A percentile compares a stretch with the other conserved stretches of the same genome.
Conservation (phyloP, 768 basidiomycete genomes). For the Amanita phalloides region DNA sequence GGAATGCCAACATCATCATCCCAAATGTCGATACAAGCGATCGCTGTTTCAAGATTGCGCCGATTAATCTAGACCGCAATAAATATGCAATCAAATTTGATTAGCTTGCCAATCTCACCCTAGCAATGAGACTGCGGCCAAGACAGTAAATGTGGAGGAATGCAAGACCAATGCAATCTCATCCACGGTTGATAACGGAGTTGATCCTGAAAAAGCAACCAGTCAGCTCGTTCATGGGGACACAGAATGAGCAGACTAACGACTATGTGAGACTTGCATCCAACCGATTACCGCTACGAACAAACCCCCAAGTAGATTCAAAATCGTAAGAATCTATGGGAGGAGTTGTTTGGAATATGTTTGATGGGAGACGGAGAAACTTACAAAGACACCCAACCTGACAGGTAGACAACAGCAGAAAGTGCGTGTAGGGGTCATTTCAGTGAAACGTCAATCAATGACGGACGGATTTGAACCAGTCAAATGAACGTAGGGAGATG, state of each 20-base stretch:
- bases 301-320: conserved; percentile 34
- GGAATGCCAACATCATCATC: conserved; percentile 30
- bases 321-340: conserved; percentile 20
- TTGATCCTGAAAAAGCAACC: conserved; percentile 16
- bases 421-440: conserved; percentile 34
- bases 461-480: not conserved
- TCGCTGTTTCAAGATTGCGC: conserved; percentile 29
- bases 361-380: conserved; percentile 8
- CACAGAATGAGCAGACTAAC: conserved; percentile 20
- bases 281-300: conserved; percentile 35
- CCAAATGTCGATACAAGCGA: conserved; percentile 34
- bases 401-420: conserved; percentile 63
- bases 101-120: conserved; percentile 26
- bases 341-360: not conserved
- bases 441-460: conserved; percentile 2
- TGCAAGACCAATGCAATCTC: conserved; percentile 36
- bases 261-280: conserved; percentile 30
- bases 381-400: conserved; percentile 50
- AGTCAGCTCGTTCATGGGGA: not conserved
- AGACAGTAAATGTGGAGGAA: conserved; percentile 33
- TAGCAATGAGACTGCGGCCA: conserved; percentile 35
- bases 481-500: not conserved
- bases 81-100: not conserved
- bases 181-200: conserved; percentile 23
- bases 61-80: conserved; percentile 24